Base-by-base conservation (phyloP, 1,284 basidiomycete species). In the Fomitiporia mediterranea region DNA sequence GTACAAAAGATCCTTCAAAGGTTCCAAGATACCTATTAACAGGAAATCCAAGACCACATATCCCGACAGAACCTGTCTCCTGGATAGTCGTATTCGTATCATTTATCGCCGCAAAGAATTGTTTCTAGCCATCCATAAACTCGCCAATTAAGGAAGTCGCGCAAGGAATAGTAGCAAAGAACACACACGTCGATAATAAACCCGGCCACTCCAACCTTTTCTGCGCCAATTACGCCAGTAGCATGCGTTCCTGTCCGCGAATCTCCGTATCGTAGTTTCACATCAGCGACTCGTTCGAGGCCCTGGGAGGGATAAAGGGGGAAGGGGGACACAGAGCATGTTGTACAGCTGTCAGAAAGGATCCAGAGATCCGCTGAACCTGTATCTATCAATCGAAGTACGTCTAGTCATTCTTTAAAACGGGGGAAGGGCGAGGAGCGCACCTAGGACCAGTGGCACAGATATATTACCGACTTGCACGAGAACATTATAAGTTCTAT, bases 301-400 rank as follows among this genome's bases (percentile, higher is more conserved):
- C 40, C 28, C 19, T 38, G 15, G 9, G 46, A 8, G 21, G 51
- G 42, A 32, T 53, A 51, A 19, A 55, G 39, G 63, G 60, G 80
- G 74, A 13, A 62, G 68, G 3, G 70, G 51, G 46, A 71, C 69
- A 1, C 74, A 70, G 57, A 79, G 79, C 30, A 75, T 25, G 58
- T 60, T 9, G 62, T 68, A 64, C 79, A 83, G 1, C 68, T 65
- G 27, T 77, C 72, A 0, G 80, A 79, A 25, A 77, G 62, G n/a
- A 80, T 73, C 81, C 82, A 83, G 6, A 81, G 60, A 61, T 82
- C 80, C 4, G 80, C 77, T 2, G 81, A 82, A 34, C 80, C 80
- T 5, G 80, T 81, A 56, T 82, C 80, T 79, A 53, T 47, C 42
- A n/a, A 13, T 44, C 25, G 19, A 4, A 49, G 19, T 17, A 15